Evolutionary conservation across 352 stramenopile species (phyloP), one percentile per base, ranked within the genome.

Genomic region (Phytophthora sansomeana): DNA sequence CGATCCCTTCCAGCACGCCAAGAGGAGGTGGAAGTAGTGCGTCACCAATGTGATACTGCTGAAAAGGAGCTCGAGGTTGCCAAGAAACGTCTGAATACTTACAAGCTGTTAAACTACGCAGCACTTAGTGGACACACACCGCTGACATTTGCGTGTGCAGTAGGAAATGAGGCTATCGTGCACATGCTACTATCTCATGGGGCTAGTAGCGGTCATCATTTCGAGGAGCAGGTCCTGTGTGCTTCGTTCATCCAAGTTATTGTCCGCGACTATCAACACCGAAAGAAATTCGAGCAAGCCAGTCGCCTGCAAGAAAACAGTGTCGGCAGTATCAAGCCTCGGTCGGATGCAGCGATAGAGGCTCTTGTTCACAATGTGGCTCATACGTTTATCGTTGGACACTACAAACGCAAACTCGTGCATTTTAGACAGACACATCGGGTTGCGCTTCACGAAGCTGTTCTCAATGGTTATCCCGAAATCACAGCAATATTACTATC

Each of bases 91-190:
- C 52, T 92, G 5, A 63, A 72, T 14, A 81, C 67, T 9, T 85
- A 81, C 58, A 74, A 78, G 10, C 48, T 92, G 21, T 57, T 95
- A 0, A 78, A 80, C 5, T 85, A 80, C 52, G 63, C 77, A 3
- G 77, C 83, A 5, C 36, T 93, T 7, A 92, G 86, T 32, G 84
- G 86, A 2, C 86, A 95, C 58, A 92, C 84, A 6, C 72, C 86
- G 7, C 60, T 95, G 35, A 86, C 75, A 2, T 95, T 92, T 62
- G 84, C 86, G 1, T 74, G 77, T 7, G 80, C 74, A 0, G 62
- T 93, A 7, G 86, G 86, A 0, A 95, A 95, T 51, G 84, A 95
- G 8, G 81, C 83, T 1, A 87, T 92, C 39, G 80, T 91, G 13
- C 78, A 92, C 57, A 80, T 91, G 72, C 56, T 95, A 39, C 52